Evolutionary conservation across 306 rosid species (phyloP), one percentile per base, ranked within the genome.

Genomic region (Ormosia emarginata): DNA sequence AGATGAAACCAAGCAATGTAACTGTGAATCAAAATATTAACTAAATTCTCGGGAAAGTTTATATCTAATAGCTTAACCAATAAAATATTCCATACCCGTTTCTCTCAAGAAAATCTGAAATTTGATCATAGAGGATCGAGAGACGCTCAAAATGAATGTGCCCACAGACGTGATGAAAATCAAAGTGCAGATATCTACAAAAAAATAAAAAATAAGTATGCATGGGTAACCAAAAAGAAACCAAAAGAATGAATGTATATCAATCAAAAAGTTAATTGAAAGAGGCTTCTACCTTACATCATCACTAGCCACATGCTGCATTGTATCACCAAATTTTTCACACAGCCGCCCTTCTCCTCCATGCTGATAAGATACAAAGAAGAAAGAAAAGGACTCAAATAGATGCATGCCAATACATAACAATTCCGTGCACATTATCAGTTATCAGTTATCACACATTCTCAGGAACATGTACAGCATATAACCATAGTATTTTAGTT

Each of bases 141-240:
- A 95, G 98, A 79, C 92, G 96, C 77, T 95, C 99, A 73, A 93
- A 95, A 92, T 93, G 98, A 87, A 95, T 69, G 36, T 93, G 99
- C 73, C 99, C 99, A 56, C 99, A 95, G 76, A 95, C 81, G 34
- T 86, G 96, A 86, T 95, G 99, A 73, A 93, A 95, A 87, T 95
- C 99, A 39, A 95, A 95, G 89, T 93, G 99, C 90, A 92, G 80
- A 87, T 95, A 95, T 88, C 98, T 95, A 75, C 89, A 91, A 76
- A 67, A 61, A 72, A 12, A 33, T 66, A 67, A 15, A 36, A 32
- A 57, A 67, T 41, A 68, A 34, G 75, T 66, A 81, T 29, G 43
- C 75, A 71, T 70, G 78, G 81, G 55, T 46, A 81, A 74, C 41
- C 70, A 70, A 80, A 39, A 57, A 9, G 15, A 67, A 75, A 64